These are phyloP conservation scores for Xylariaceae sp. DNA, from an alignment of 2,329 filamentous ascomycete species.

Conservation along the genomic window DNA sequence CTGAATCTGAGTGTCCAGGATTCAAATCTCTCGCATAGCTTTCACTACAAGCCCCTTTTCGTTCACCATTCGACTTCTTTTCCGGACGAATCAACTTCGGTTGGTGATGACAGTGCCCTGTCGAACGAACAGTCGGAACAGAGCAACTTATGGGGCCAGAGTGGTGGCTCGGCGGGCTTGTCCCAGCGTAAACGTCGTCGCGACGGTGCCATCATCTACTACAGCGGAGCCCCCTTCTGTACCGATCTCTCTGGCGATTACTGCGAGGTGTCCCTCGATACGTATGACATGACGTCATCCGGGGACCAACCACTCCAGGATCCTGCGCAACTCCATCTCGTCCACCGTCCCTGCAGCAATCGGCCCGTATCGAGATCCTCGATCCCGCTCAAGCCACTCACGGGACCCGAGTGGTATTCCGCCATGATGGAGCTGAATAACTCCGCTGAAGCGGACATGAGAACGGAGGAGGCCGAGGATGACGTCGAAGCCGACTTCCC, in stretches of 20 bases:
- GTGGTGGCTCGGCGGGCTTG: constrained; percentile 35
- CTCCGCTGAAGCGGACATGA: constrained; percentile 33
- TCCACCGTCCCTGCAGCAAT: constrained; percentile 25
- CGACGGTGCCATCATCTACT: constrained; percentile 77
- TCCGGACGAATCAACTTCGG: constrained; percentile 42
- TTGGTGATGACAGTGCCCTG: constrained; percentile 43
- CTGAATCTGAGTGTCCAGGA: constrained; percentile 34
- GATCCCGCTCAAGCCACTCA: constrained; percentile 46
- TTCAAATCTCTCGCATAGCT: constrained; percentile 41
- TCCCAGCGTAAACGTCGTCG: constrained; percentile 49
- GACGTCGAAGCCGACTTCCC: constrained; percentile 42
- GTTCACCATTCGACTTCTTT: constrained; percentile 41
- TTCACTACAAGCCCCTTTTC: constrained; percentile 63
- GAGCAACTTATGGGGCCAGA: constrained; percentile 45
- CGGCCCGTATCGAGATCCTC: constrained; percentile 45
- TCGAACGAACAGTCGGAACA: constrained; percentile 45
- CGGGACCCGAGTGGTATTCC: constrained; percentile 32
- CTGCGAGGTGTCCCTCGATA: constrained; percentile 43
- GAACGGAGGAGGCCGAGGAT: constrained; percentile 33
- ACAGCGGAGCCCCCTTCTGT: constrained; percentile 73
- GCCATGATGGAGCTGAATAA: constrained; percentile 27
- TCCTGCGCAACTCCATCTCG: constrained; percentile 24
- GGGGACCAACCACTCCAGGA: constrained; percentile 29
- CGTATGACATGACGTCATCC: constrained; percentile 43
- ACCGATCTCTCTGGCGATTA: constrained; percentile 70